Base-by-base conservation (phyloP, 2,329 filamentous ascomycete species). In the Coniochaeta sp. region DNA sequence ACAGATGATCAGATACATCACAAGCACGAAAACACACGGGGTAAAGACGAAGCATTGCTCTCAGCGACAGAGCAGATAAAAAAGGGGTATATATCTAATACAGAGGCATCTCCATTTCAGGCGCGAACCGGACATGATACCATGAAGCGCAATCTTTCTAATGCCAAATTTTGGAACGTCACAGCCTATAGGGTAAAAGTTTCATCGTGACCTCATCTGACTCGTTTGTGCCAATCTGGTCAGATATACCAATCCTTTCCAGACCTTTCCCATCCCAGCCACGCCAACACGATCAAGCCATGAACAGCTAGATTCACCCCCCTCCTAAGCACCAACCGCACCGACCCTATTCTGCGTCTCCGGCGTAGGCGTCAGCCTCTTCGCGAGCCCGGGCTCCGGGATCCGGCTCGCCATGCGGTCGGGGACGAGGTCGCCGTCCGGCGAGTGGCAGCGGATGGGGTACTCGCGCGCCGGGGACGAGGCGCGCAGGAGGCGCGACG, bases 341-440 rank as follows among this genome's bases (percentile, higher is more conserved):
- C 69, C 68, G 36, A 70, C 55, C 42, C 66, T 64, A 14, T 56
- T 64, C 71, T 80, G 76, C 65, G 74, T 67, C 68, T 81, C 79
- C 4, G 78, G 79, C 59, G 76, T 79, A 1, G 80, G 80, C 8
- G 80, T 82, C 63, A 81, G 65, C 28, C 79, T 73, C 54, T 68
- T 63, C 59, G 72, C 68, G 44, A 81, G 71, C 19, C 71, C 72
- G 10, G 79, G 77, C 60, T 81, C 79, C 10, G 78, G 76, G 44
- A 85, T 79, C 58, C 83, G 79, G 60, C 82, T 81, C 7, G 81
- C 81, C 83, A 86, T 86, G 58, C 83, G 78, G 67, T 87, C 85
- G 14, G 83, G 84, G n/a, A 86, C 70, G 55, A 87, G 73, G 55
- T 87, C 85, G 57, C 85, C 71, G 44, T 85, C 82, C 0, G 82